A percentile compares a stretch with the other conserved stretches of the same genome.
phyloP scores from a whole-genome alignment of 2,329 filamentous ascomycete genomes.

The Neopestalotiopsis rosae region DNA sequence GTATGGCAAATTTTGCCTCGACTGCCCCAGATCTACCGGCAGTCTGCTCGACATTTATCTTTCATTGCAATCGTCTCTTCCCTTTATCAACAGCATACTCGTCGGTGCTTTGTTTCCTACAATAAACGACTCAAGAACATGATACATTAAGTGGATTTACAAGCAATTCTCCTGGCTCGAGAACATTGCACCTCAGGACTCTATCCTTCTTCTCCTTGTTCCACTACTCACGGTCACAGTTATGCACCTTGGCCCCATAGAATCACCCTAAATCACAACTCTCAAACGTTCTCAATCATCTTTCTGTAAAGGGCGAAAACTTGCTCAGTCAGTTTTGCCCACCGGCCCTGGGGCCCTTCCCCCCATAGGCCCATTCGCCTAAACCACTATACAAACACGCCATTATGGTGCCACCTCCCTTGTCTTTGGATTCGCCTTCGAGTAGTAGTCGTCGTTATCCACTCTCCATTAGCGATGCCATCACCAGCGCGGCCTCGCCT shows the following conservation, averaged over 20 bases:
- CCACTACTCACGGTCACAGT: slow-evolving; percentile 7
- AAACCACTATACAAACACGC: not conserved
- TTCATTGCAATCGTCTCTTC: not conserved
- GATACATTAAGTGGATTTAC: not conserved
- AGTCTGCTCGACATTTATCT: not conserved
- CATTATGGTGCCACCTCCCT: slow-evolving; percentile 28
- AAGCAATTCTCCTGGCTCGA: not conserved
- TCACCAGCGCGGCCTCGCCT: slow-evolving; percentile 35
- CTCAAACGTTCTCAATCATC: not conserved
- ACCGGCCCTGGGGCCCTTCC: slow-evolving; percentile 7
- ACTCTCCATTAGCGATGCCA: slow-evolving; percentile 28
- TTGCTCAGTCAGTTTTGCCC: slow-evolving; percentile 20
- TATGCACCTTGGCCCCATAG: slow-evolving; percentile 7
- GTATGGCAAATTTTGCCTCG: not conserved
- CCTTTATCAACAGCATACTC: not conserved
- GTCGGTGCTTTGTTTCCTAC: not conserved
- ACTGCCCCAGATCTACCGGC: not conserved
- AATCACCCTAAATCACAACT: slow-evolving; percentile 1
- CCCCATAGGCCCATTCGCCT: not conserved
- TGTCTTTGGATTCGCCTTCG: slow-evolving; percentile 20
- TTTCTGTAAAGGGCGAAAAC: slow-evolving; percentile 17
- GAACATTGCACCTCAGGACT: not conserved
- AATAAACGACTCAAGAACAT: not conserved
- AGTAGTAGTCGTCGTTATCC: slow-evolving; percentile 21
- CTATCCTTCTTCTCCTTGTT: not conserved